These are phyloP conservation scores for Zanthoxylum bungeanum DNA, from an alignment of 345 rosid species.

Conservation along the genomic window DNA sequence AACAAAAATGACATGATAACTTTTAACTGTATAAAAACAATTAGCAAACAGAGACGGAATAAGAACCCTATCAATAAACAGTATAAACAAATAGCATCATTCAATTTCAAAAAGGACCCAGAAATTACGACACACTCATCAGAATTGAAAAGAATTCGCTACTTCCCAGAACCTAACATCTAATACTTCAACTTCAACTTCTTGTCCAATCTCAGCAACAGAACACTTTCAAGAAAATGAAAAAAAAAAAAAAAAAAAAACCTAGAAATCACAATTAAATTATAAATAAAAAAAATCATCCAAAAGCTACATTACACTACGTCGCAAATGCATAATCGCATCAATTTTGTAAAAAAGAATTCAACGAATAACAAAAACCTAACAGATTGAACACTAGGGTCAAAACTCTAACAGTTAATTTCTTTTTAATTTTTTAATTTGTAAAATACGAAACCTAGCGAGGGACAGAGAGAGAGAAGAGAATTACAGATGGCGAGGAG, in stretches of 20 bases:
- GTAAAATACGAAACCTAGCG: constrained; percentile 27
- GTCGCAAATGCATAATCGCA: not conserved
- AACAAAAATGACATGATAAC: not conserved
- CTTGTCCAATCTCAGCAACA: not conserved
- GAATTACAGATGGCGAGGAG: constrained; percentile 86
- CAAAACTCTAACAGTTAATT: not conserved
- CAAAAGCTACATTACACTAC: not conserved
- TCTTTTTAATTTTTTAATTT: not conserved
- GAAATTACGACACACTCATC: not conserved
- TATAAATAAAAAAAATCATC: not conserved
- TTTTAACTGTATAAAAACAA: not conserved
- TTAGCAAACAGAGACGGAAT: not conserved
- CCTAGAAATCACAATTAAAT: constrained; percentile 8
- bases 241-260: no score
- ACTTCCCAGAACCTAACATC: not conserved
- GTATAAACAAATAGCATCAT: not conserved
- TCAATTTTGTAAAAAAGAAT: not conserved
- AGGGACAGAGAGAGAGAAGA: not conserved
- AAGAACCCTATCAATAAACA: not conserved
- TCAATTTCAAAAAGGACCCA: not conserved
- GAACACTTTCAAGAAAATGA: no score
- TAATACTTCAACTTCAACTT: not conserved
- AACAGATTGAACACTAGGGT: not conserved
- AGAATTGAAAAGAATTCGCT: not conserved
- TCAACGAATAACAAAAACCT: not conserved